Conservation (phyloP, 2,329 filamentous ascomycete genomes). For the Ceratocystis colombiana region DNA sequence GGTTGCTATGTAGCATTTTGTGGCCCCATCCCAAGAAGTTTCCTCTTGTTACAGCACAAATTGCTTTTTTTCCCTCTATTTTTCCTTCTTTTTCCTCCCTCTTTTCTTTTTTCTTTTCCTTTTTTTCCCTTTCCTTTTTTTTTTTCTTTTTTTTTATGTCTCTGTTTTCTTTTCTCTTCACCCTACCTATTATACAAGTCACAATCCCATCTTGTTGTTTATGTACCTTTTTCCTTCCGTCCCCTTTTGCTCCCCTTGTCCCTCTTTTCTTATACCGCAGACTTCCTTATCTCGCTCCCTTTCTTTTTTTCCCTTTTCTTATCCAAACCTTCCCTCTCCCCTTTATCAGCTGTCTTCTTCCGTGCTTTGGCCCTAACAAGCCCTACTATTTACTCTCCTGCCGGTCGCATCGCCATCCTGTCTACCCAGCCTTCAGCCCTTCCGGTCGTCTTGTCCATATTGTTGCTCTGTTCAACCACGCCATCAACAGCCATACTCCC, state of each 20-base stretch:
- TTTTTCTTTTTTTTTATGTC: not conserved
- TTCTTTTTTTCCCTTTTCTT: slow-evolving; percentile 8
- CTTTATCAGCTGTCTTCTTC: slow-evolving; percentile 4
- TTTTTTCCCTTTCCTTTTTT: not conserved
- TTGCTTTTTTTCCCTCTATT: slow-evolving; percentile 17
- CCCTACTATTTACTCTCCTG: not conserved
- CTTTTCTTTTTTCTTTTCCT: slow-evolving; percentile 19
- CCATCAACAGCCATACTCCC: not conserved
- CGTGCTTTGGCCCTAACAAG: slow-evolving; percentile 2
- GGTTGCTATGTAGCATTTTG: slow-evolving; percentile 18
- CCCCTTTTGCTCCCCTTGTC: not conserved
- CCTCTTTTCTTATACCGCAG: not conserved
- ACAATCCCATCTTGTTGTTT: not conserved
- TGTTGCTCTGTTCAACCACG: not conserved
- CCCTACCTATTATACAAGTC: too few species aligned
- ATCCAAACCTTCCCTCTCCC: not conserved
- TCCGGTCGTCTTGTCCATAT: not conserved
- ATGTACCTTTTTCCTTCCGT: not conserved
- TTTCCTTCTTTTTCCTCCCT: slow-evolving; percentile 15
- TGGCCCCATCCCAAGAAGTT: slow-evolving; percentile 19
- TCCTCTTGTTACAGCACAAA: slow-evolving; percentile 4
- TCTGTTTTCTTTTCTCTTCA: slow-evolving; percentile 1
- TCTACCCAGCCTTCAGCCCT: not conserved
- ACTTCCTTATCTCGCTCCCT: slow-evolving; percentile 6
- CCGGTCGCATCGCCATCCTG: not conserved